Conservation (phyloP, 1,284 basidiomycete species). For the Takashimella koratensis region DNA sequence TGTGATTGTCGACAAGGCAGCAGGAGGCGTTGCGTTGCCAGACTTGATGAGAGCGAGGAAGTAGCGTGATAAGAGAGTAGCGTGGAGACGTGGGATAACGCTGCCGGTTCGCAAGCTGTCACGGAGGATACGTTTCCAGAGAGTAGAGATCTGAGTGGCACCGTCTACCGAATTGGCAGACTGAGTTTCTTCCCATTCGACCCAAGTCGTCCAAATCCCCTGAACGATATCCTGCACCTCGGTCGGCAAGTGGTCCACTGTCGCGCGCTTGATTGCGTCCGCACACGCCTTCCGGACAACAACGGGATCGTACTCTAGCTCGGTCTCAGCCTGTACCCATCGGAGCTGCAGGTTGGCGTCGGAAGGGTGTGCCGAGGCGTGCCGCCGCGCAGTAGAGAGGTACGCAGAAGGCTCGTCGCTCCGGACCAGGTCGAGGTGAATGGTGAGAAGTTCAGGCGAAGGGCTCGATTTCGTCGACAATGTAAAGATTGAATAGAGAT, state of each 20-base stretch:
- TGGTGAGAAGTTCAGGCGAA: conserved; percentile 29
- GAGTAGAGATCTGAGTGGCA: conserved; percentile 4
- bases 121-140: conserved; percentile 23
- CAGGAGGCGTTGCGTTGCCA: not conserved
- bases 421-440: conserved; percentile 29
- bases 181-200: conserved; percentile 13
- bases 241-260: conserved; percentile 3
- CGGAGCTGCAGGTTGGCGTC: conserved; percentile 27
- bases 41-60: conserved; percentile 8
- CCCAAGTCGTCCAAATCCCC: conserved; percentile 28
- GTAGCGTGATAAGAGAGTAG: conserved; percentile 17
- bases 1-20: conserved; percentile 8
- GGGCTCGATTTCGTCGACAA: conserved; percentile 32
- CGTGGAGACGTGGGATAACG: conserved; percentile 21
- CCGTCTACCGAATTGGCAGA: not conserved
- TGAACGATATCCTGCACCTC: conserved; percentile 16
- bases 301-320: not conserved
- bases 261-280: conserved; percentile 17
- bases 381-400: conserved; percentile 16
- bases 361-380: conserved; percentile 29
- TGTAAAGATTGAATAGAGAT: conserved; percentile 31
- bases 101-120: conserved; percentile 19
- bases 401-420: conserved; percentile 6
- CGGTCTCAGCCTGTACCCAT: conserved; percentile 21
- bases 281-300: conserved; percentile 18